A percentile compares a stretch with the other conserved stretches of the same genome.
Conservation (phyloP, 2,329 filamentous ascomycete species). For the Sclerotinia sclerotiorum region DNA sequence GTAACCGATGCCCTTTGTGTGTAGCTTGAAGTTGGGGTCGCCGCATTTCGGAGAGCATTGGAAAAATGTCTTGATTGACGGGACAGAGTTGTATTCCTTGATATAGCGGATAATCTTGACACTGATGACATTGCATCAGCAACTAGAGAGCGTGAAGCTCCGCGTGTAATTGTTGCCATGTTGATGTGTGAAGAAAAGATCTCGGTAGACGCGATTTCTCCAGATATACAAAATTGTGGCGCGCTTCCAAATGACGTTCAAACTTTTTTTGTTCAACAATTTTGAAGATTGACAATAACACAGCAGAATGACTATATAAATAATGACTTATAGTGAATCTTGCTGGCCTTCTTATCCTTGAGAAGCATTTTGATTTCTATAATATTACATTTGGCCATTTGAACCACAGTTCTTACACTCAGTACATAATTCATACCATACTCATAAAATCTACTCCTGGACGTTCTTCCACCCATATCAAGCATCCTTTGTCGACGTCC, state of each 20-base stretch:
- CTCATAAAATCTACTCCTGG: neutral
- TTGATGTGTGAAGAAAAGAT: constrained; percentile 4
- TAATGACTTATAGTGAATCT: neutral
- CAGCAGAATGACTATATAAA: neutral
- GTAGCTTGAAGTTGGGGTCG: constrained; percentile 35
- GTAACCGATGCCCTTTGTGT: constrained; percentile 28
- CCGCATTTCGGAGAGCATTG: constrained; percentile 29
- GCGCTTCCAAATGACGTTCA: constrained; percentile 8
- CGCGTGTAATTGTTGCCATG: constrained; percentile 20
- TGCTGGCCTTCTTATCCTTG: neutral
- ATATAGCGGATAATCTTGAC: constrained; percentile 8
- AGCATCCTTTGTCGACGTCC: constrained; percentile 74
- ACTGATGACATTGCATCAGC: constrained; percentile 26
- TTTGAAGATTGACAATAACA: neutral
- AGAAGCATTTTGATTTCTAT: neutral
- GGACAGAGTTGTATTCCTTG: neutral
- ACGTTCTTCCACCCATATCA: constrained; percentile 34
- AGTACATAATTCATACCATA: neutral
- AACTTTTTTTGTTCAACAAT: neutral
- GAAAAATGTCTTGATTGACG: constrained; percentile 31
- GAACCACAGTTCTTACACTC: neutral
- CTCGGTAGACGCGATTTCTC: constrained; percentile 24
- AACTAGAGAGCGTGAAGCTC: constrained; percentile 32
- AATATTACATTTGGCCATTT: neutral
- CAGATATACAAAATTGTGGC: neutral